These are phyloP conservation scores for Taphrina flavorubra DNA, from an alignment of 1,139 yeast species.

Conservation along the genomic window DNA sequence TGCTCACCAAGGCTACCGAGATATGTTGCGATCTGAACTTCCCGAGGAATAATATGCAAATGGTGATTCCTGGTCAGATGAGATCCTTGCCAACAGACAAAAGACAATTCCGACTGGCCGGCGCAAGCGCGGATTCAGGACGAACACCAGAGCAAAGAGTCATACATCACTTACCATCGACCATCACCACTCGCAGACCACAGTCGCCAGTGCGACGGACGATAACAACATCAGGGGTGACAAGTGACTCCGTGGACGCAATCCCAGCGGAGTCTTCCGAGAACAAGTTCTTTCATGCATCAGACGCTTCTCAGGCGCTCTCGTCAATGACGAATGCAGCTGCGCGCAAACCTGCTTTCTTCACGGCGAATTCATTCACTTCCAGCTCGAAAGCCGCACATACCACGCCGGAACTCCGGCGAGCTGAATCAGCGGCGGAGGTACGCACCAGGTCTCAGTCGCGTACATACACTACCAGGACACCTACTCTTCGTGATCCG, in stretches of 20 bases:
- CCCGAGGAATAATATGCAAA: conserved; percentile 5
- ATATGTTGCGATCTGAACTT: not conserved
- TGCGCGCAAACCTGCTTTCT: conserved; percentile 23
- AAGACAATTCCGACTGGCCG: not conserved
- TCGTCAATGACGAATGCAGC: not conserved
- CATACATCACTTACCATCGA: conserved; percentile 21
- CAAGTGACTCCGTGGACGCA: not conserved
- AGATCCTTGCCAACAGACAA: conserved; percentile 5
- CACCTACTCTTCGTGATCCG: not conserved
- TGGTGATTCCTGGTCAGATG: not conserved
- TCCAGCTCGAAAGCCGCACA: not conserved
- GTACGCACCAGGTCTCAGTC: not conserved
- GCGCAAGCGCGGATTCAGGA: not conserved
- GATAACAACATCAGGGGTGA: not conserved
- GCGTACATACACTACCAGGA: conserved; percentile 4
- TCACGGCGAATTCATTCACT: conserved; percentile 33
- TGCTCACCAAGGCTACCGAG: not conserved
- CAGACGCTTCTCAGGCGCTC: conserved; percentile 12
- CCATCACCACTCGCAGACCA: conserved; percentile 31
- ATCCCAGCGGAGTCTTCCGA: not conserved
- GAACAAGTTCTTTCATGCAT: conserved; percentile 24
- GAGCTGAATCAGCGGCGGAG: conserved; percentile 29
- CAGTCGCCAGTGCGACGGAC: conserved; percentile 26
- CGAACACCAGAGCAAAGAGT: not conserved
- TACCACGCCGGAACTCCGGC: conserved; percentile 12